Evolutionary conservation across 2,329 filamentous ascomycete species (phyloP), one percentile per base, ranked within the genome.

Genomic region (Colletotrichum shisoi): DNA sequence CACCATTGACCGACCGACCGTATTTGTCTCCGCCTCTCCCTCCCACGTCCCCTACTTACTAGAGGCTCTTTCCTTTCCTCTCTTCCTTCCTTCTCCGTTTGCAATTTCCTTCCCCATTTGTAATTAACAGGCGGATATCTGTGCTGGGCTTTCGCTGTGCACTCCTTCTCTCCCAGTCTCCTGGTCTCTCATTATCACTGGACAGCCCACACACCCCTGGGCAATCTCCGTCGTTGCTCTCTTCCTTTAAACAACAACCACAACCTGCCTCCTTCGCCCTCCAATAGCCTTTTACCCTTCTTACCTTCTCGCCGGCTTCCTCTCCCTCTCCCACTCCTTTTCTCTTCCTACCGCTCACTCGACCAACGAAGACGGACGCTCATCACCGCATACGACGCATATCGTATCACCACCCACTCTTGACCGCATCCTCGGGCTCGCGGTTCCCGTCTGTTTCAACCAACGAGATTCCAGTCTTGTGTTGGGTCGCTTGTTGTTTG

Each of bases 101-200:
- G 65, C 51, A 68, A 65, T 65, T 68, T 68, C 65, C 34, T 68
- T 64, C 65, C 56, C 65, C 51, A 65, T 64, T 65, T 68, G 65
- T 68, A 68, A 68, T 68, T 65, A 65, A 65, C 57, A 42, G 57
- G 51, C 34, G 45, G 17, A 51, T 42, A 39, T 19, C 44, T 54
- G 12, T 15, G 44, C 53, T 39, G 64, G 46, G 48, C 39, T 64
- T 31, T 49, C 51, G 58, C 54, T 68, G 54, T 52, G 54, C 54
- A 48, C 49, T 56, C 53, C 54, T 51, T 67, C 40, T 19, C 54
- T 44, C 48, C 57, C 61, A 63, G 54, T 59, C 40, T 21, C 37
- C 34, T 37, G n/a, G 51, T 57, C 64, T 49, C 19, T 57, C 64
- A 67, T 56, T 51, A 52, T 59, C 54, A 39, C 58, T 40, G 45